These are phyloP conservation scores for Calonectria pauciramosa DNA, from an alignment of 2,329 filamentous ascomycete genomes.

Conservation along the genomic window DNA sequence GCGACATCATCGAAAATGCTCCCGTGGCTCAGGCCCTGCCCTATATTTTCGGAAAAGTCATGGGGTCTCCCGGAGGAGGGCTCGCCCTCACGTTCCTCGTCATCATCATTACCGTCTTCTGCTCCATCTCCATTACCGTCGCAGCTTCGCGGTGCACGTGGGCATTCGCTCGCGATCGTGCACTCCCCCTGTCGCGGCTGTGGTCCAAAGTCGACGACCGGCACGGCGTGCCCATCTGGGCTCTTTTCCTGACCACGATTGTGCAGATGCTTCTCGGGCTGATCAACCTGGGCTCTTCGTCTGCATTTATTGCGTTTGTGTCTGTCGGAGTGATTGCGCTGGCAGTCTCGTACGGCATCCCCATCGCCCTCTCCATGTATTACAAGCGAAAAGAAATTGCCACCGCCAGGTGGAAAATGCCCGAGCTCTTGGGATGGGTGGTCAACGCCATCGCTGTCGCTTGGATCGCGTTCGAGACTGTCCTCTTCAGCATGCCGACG, in stretches of 20 bases:
- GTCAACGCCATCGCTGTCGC: conserved; percentile 76
- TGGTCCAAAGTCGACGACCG: conserved; percentile 76
- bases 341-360: conserved; percentile 80
- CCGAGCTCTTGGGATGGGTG: conserved; percentile 71
- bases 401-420: conserved; percentile 57
- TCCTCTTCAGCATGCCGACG: conserved; percentile 83
- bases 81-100: conserved; percentile 83
- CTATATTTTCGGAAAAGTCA: conserved; percentile 80
- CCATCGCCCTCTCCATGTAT: conserved; percentile 78
- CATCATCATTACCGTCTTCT: conserved; percentile 82
- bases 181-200: conserved; percentile 76
- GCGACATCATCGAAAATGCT: conserved; percentile 70
- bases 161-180: conserved; percentile 81
- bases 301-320: conserved; percentile 84
- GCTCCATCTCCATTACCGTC: conserved; percentile 80
- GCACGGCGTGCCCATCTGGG: conserved; percentile 79
- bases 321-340: conserved; percentile 85
- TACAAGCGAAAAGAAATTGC: conserved; percentile 72
- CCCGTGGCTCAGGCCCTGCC: conserved; percentile 82
- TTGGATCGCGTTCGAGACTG: conserved; percentile 80
- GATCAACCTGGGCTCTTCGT: conserved; percentile 83
- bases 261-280: conserved; percentile 80
- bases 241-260: conserved; percentile 74
- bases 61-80: conserved; percentile 80
- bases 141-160: conserved; percentile 82